A percentile compares a stretch with the other conserved stretches of the same genome.
Conservation (phyloP, 2,329 filamentous ascomycete species). For the Cytospora piceae region DNA sequence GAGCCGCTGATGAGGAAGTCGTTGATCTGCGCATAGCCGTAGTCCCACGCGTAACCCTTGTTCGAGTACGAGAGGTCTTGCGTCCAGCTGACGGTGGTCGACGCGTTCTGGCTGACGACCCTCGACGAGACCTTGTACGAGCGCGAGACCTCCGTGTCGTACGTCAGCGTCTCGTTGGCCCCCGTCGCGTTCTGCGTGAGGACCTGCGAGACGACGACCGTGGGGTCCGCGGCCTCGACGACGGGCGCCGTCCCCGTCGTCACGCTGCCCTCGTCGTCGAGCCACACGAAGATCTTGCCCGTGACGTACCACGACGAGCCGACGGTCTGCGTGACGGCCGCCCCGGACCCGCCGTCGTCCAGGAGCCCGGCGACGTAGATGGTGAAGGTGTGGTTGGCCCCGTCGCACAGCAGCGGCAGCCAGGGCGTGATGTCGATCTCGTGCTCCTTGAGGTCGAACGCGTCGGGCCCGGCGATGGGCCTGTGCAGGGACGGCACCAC, state of each 20-base stretch:
- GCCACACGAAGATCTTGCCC: conserved; percentile 81
- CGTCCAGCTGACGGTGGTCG: conserved; percentile 52
- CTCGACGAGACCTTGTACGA: conserved; percentile 56
- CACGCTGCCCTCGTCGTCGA: conserved; percentile 54
- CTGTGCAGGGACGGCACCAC: conserved; percentile 77
- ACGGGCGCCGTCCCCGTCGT: conserved; percentile 52
- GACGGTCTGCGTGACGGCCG: conserved; percentile 57
- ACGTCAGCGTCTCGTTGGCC: conserved; percentile 62
- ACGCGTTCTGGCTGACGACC: conserved; percentile 51
- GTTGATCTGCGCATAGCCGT: conserved; percentile 48
- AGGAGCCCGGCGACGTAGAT: conserved; percentile 69
- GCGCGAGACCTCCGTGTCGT: conserved; percentile 61
- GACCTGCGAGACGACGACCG: conserved; percentile 54
- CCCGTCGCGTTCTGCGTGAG: conserved; percentile 53
- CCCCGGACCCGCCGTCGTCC: conserved; percentile 54
- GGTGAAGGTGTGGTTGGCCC: conserved; percentile 65
- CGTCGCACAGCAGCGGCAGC: conserved; percentile 70
- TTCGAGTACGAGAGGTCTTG: conserved; percentile 61
- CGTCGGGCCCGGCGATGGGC: conserved; percentile 76
- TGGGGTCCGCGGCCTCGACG: conserved; percentile 43
- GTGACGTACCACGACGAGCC: conserved; percentile 75
- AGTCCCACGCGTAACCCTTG: conserved; percentile 49
- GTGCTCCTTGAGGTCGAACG: conserved; percentile 77
- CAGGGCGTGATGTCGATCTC: conserved; percentile 84
- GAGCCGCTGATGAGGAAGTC: conserved; percentile 39